Evolutionary conservation across 805 yeast genomes (phyloP).

Genomic region (Candida sithepensis): DNA sequence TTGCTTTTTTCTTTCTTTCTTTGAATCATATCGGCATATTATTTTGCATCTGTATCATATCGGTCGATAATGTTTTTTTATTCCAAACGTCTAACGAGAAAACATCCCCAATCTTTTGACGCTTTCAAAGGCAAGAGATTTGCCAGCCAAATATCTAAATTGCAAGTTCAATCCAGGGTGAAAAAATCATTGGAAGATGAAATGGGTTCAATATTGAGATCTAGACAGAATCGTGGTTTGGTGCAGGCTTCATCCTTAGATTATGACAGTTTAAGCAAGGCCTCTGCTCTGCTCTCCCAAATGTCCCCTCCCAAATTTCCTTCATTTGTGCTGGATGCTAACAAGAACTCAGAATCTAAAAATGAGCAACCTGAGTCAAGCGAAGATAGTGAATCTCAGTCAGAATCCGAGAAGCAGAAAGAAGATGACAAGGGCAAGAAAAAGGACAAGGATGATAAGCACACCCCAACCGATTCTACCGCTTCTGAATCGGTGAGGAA

Average conservation of each 20-base stretch:
- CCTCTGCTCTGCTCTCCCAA: neutral
- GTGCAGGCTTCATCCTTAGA: neutral
- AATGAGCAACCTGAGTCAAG: neutral
- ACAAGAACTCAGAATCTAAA: neutral
- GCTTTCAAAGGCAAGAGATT: constrained; percentile 6
- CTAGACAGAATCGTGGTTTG: neutral
- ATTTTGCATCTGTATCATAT: neutral
- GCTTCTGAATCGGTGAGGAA: constrained; percentile 10
- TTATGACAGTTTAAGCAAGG: neutral
- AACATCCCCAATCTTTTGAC: neutral
- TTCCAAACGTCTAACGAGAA: constrained; percentile 11
- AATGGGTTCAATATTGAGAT: neutral
- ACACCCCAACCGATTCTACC: constrained; percentile 20
- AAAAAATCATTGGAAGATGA: constrained; percentile 13
- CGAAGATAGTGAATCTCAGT: constrained; percentile 11
- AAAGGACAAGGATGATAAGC: constrained; percentile 27
- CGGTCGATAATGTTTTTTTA: constrained; percentile 13
- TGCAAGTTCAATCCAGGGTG: constrained; percentile 15
- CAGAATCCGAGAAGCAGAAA: constrained; percentile 20
- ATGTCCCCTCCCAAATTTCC: neutral
- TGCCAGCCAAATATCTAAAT: constrained; percentile 18
- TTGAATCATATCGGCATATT: neutral
- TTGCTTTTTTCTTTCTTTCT: neutral
- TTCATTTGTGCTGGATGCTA: neutral
- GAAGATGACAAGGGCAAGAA: constrained; percentile 23